Base-by-base conservation (phyloP, 2,329 filamentous ascomycete genomes). In the Thermomyces lanuginosus region DNA sequence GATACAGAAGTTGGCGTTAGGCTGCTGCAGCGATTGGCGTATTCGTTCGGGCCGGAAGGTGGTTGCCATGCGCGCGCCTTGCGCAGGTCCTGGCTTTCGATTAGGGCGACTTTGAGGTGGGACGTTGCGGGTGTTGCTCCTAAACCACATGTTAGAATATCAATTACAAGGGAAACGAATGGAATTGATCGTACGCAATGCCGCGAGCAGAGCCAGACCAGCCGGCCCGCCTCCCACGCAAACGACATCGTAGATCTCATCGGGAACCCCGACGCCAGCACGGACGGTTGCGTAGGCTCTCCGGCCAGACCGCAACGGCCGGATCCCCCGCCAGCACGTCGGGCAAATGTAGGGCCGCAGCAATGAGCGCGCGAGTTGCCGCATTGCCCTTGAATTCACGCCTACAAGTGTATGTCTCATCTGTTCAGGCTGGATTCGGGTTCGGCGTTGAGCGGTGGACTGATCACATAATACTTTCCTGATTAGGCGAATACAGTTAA, bases 11-110 rank as follows among this genome's bases (percentile, higher is more conserved):
- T 68, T 0, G 86, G 86, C 0, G 89, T 98, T 30, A 98, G 65
- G 26, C 86, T 95, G 60, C 81, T 92, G 58, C 86, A 92, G 45
- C 89, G 75, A 58, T 98, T 95, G 33, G 86, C 92, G 59, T 76
- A 98, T 40, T 70, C 63, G 27, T 69, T 67, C 5, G 67, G 51
- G 2, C 72, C 69, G 5, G 78, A 69, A n/a, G n/a, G n/a, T n/a
- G n/a, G n/a, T 28, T 68, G 69, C 62, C 76, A 82, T 13, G 66
- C 56, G 26, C 67, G 67, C 27, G 69, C 64, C 43, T 76, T 78
- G 39, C 65, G 59, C 17, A 98, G 69, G 46, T 91, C 76, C 55
- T 93, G 84, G 18, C 76, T 76, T 61, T 98, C 89, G 43, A 98
- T 69, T 33, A 98, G 72, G 33, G 86, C 89, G 22, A 93, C 68